These are phyloP conservation scores for Pythium apleroticum DNA, from an alignment of 352 stramenopile genomes.

Conservation along the genomic window DNA sequence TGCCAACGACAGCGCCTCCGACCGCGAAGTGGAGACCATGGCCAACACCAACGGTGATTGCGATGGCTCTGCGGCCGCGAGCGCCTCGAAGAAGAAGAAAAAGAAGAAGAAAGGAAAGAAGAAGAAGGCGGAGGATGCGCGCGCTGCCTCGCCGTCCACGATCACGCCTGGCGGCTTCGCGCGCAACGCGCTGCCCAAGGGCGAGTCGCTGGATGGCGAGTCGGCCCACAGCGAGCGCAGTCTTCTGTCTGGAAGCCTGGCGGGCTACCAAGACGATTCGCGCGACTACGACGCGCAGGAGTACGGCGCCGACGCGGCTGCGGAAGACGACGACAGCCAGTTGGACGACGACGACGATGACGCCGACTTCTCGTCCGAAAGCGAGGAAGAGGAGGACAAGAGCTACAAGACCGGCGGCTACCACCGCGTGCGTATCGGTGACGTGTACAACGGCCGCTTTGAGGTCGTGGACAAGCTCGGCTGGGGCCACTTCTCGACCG, in stretches of 20 bases:
- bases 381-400: constrained; percentile 91
- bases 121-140: constrained; percentile 11
- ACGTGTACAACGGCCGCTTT: constrained; percentile 94
- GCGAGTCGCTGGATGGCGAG: constrained; percentile 33
- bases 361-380: constrained; percentile 84
- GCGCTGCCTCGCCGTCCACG: background rate
- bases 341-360: constrained; percentile 61
- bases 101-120: constrained; percentile 31
- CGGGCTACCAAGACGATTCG: constrained; percentile 17
- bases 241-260: constrained; percentile 26
- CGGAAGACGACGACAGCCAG: constrained; percentile 24
- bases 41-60: constrained; percentile 5
- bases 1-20: constrained; percentile 4
- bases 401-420: constrained; percentile 98
- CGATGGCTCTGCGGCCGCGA: background rate
- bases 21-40: background rate
- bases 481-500: constrained; percentile 99
- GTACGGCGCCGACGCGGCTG: constrained; percentile 37
- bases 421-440: constrained; percentile 93
- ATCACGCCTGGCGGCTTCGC: constrained; percentile 9
- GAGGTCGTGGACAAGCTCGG: constrained; percentile 98
- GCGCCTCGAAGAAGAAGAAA: constrained; percentile 26
- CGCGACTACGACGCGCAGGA: constrained; percentile 20
- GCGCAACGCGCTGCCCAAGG: constrained; percentile 24
- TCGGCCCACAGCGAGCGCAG: constrained; percentile 33